A percentile compares a stretch with the other conserved stretches of the same genome.
Conservation (phyloP, 192 early-diverging fungal genomes). For the Rhizophagus prolifer region DNA sequence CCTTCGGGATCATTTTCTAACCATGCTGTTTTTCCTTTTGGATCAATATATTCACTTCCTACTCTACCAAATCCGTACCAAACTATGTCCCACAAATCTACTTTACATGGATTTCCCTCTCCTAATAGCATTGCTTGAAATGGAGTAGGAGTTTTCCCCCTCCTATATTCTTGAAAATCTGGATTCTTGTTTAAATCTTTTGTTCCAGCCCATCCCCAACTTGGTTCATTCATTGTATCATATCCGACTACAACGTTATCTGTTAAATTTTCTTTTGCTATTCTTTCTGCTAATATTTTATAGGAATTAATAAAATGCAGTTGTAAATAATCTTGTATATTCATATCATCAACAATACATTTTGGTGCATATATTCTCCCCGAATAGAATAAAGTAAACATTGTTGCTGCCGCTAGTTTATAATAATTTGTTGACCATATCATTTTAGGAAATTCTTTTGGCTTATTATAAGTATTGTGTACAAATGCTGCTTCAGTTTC, state of each 20-base stretch:
- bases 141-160: conserved; percentile 54
- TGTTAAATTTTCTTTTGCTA: conserved; percentile 39
- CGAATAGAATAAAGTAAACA: conserved; percentile 83
- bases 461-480: conserved; percentile 60
- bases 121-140: conserved; percentile 53
- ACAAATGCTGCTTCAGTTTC: conserved; percentile 75
- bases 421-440: conserved; percentile 89
- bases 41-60: conserved; percentile 43
- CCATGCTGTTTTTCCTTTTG: conserved; percentile 54
- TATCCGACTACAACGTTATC: conserved; percentile 67
- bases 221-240: conserved; percentile 79
- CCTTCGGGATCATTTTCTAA: conserved; percentile 48
- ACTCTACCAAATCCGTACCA: conserved; percentile 51
- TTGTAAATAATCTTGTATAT: conserved; percentile 62
- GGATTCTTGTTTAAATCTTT: conserved; percentile 46
- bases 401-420: conserved; percentile 78
- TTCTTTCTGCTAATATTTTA: conserved; percentile 40
- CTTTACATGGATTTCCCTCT: conserved; percentile 40
- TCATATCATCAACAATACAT: conserved; percentile 48
- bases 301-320: conserved; percentile 51
- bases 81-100: conserved; percentile 50
- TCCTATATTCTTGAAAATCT: conserved; percentile 47
- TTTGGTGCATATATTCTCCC: conserved; percentile 73
- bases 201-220: conserved; percentile 49
- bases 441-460: conserved; percentile 42